These are phyloP conservation scores for Psilocybe sp. DNA, from an alignment of 768 basidiomycete species.

Conservation along the genomic window DNA sequence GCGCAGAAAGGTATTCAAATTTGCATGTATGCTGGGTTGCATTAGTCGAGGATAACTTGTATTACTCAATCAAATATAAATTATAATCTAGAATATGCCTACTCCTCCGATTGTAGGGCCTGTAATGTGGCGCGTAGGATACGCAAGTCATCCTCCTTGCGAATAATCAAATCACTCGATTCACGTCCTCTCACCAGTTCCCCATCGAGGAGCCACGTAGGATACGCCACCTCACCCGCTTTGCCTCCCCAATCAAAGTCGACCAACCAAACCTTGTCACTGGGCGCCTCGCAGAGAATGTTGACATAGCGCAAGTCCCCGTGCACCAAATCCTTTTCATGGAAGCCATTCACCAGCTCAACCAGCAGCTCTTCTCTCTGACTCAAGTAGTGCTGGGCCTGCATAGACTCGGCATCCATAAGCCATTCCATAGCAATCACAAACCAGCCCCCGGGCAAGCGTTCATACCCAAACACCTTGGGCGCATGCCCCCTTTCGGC, in stretches of 20 bases:
- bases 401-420: background rate
- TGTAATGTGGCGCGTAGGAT: background rate
- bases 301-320: slow-evolving; percentile 21
- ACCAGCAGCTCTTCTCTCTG: background rate
- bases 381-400: background rate
- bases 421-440: slow-evolving; percentile 20
- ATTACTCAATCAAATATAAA: too few species aligned
- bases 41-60: too few species aligned
- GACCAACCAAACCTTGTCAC: slow-evolving; percentile 9
- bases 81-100: too few species aligned
- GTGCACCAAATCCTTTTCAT: slow-evolving; percentile 16
- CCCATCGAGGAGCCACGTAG: slow-evolving; percentile 5
- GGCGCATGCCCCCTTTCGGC: slow-evolving; percentile 16
- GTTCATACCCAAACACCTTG: slow-evolving; percentile 6
- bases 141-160: slow-evolving; percentile 5
- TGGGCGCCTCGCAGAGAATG: slow-evolving; percentile 12
- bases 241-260: slow-evolving; percentile 25
- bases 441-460: slow-evolving; percentile 21
- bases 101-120: too few species aligned
- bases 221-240: slow-evolving; percentile 15
- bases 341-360: slow-evolving; percentile 9
- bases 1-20: too few species aligned
- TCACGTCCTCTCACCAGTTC: slow-evolving; percentile 9
- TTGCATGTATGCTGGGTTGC: too few species aligned
- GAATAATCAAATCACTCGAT: slow-evolving; percentile 5